Evolutionary conservation across 345 rosid genomes (phyloP), one percentile per base, ranked within the genome.

Genomic region (Aegle marmelos): DNA sequence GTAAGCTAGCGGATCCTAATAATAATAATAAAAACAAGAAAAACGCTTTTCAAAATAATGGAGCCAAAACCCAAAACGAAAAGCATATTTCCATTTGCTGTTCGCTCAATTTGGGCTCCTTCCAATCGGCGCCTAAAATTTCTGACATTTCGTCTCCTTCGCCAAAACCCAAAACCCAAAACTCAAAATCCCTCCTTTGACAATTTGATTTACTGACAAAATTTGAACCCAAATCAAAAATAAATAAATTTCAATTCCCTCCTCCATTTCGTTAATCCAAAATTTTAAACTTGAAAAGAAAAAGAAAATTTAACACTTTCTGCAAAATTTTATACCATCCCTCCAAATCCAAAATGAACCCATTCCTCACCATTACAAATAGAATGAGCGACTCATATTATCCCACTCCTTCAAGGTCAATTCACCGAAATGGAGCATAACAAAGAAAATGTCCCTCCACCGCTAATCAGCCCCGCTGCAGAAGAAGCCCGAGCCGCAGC

Each of bases 391-490:
- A 4, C 72, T 4, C 30, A 39, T 63, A 5, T 34, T 34, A 34
- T 34, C 37, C 45, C 13, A 9, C 48, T 45, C 50, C 0, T 45
- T 45, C 50, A 45, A 3, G 57, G 4, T 53, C 22, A 53, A 16
- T 53, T 53, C 22, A 5, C 27, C 11, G 1, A 11, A 56, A 61
- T 50, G 63, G 53, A 68, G 19, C 31, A 10, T 45, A 27, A 45
- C 74, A 63, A 80, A 59, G 79, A 83, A 24, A 83, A 77, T 31
- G 45, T 53, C 21, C 81, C 79, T 27, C 83, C 81, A 22, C 4
- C 33, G 65, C 27, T 80, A 67, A 22, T 39, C 27, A 19, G 45
- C 64, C 73, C 80, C 68, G 31, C 70, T 73, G 28, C 58, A 14
- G 45, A 0, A 10, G 0, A 16, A 37, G 65, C 70, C 2, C 10